Conservation (phyloP, 345 rosid genomes). For the Aurinia saxatilis region DNA sequence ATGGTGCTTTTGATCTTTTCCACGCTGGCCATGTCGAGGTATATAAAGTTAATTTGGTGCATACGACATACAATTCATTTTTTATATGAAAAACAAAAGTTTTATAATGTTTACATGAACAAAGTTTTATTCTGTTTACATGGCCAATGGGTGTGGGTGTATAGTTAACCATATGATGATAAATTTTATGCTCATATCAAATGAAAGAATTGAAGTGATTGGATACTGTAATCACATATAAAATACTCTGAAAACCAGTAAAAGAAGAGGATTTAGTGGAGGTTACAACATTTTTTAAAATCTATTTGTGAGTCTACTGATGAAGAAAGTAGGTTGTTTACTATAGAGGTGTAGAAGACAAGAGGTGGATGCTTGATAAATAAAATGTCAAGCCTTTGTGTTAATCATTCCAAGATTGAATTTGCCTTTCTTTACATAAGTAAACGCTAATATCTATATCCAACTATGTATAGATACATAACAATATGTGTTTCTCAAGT, state of each 20-base stretch:
- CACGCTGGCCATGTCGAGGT: constrained; percentile 99
- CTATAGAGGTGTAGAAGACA: no score
- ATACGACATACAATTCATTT: background rate
- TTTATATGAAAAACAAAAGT: background rate
- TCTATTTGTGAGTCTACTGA: no score
- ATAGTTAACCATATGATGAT: background rate
- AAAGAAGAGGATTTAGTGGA: no score
- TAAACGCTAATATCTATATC: background rate
- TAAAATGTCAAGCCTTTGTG: background rate
- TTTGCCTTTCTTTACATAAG: background rate
- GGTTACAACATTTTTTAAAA: no score
- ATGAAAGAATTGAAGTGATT: background rate
- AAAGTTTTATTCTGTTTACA: no score
- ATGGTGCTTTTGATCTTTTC: constrained; percentile 96
- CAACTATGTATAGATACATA: background rate
- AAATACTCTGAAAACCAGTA: no score
- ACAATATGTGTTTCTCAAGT: background rate
- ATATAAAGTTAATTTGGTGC: constrained; percentile 8
- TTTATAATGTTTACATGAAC: background rate
- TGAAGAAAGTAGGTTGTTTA: no score
- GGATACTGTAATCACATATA: background rate
- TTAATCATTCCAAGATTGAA: background rate
- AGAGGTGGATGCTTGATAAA: background rate
- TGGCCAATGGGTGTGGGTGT: background rate
- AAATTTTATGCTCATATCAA: background rate